Conservation (phyloP, 169 alveolate genomes). For the Pseudocohnilembus persalinus region DNA sequence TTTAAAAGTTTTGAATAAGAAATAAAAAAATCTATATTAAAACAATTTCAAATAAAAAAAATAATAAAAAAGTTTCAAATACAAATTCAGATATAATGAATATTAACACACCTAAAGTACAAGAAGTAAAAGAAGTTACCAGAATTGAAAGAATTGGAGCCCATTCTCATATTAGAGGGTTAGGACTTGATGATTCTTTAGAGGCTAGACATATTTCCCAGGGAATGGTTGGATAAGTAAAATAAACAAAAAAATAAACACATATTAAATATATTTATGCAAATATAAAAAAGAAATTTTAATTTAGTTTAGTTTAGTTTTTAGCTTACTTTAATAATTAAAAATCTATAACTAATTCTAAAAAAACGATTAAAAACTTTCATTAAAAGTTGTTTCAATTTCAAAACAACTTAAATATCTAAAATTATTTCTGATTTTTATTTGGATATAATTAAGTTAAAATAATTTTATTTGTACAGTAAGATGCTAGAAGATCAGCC, state of each 20-base stretch:
- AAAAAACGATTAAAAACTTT: too few relatives aligned
- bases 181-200: constrained; percentile 96
- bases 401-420: too few relatives aligned
- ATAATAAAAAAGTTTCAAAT: neutral
- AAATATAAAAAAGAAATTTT: neutral
- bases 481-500: constrained; percentile 95
- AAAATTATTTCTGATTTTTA: too few relatives aligned
- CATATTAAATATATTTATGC: neutral
- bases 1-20: constrained; percentile 7
- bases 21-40: neutral
- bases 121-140: constrained; percentile 89
- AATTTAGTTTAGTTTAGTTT: neutral
- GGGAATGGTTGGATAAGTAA: constrained; percentile 94
- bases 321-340: too few relatives aligned
- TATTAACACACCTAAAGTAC: constrained; percentile 78
- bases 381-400: too few relatives aligned
- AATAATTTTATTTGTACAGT: constrained; percentile 49
- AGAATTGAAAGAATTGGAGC: constrained; percentile 96
- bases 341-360: too few relatives aligned
- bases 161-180: constrained; percentile 98
- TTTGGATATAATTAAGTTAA: too few relatives aligned
- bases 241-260: constrained; percentile 11
- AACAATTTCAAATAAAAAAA: neutral
- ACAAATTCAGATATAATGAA: constrained; percentile 41
- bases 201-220: constrained; percentile 93